These are phyloP conservation scores for Aspergillus uvarum DNA, from an alignment of 2,329 filamentous ascomycete species.

Conservation along the genomic window DNA sequence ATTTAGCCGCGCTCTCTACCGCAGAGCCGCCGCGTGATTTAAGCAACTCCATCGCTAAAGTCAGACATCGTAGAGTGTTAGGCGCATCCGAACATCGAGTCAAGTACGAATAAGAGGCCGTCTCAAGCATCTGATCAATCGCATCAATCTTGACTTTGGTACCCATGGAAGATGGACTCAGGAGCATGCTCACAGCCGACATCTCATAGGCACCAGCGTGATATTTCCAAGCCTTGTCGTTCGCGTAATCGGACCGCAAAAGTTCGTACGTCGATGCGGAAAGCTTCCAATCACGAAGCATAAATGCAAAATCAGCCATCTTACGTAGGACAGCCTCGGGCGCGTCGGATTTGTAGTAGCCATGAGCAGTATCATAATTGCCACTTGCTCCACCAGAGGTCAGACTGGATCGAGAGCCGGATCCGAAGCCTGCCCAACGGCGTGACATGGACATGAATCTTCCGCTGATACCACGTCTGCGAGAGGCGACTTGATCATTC, in stretches of 20 bases:
- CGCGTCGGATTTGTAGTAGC: conserved; percentile 79
- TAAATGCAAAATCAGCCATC: conserved; percentile 91
- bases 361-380: conserved; percentile 75
- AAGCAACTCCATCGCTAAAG: conserved; percentile 77
- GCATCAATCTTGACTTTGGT: conserved; percentile 77
- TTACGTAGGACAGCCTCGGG: conserved; percentile 91
- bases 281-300: conserved; percentile 94
- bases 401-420: conserved; percentile 59
- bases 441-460: conserved; percentile 94
- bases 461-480: conserved; percentile 81
- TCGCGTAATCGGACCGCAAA: conserved; percentile 81
- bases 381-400: conserved; percentile 43
- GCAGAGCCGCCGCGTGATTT: conserved; percentile 75
- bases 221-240: conserved; percentile 95
- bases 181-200: conserved; percentile 78
- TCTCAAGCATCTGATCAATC: conserved; percentile 83
- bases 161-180: conserved; percentile 69
- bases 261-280: conserved; percentile 91
- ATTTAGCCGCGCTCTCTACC: conserved; percentile 82
- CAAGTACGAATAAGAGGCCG: conserved; percentile 87
- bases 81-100: conserved; percentile 79
- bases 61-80: conserved; percentile 74
- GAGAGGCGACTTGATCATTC: conserved; percentile 96
- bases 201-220: conserved; percentile 95
- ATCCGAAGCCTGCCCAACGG: conserved; percentile 80